Evolutionary conservation across 2,329 filamentous ascomycete genomes (phyloP), one percentile per base, ranked within the genome.

Genomic region (Xylariaceae sp.): DNA sequence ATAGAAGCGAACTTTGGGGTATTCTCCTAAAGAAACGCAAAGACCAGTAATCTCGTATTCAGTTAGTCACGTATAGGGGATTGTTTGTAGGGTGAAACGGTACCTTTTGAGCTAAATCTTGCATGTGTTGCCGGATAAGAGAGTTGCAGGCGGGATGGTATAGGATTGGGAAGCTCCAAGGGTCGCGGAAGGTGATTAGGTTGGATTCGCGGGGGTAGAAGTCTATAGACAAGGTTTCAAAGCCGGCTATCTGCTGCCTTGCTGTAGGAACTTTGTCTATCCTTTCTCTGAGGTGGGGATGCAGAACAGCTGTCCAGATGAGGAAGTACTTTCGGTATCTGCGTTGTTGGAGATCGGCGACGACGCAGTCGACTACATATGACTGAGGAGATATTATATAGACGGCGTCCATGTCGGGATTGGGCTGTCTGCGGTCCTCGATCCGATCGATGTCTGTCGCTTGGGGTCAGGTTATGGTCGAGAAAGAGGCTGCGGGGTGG

Each of bases 1-100:
- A 66, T 93, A 96, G 69, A 95, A 98, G 60, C 93, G 85, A 49
- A 98, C 88, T 55, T 87, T 86, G 6, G 93, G 93, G 60, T 94
- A 92, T 67, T 98, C 93, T 54, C 91, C 91, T n/a, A 97, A 70
- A 0, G 88, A 85, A 33, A 95, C 88, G 63, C 93, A 98, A 22
- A 96, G 76, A 22, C 88, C 86, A 3, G 88, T 86, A 53, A 94
- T 85, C 87, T 91, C 52, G 19, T 14, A 48, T 40, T 39, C n/a
- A 14, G 35, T 7, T n/a, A n/a, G n/a, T n/a, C n/a, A n/a, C n/a
- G n/a, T n/a, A n/a, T n/a, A n/a, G 37, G 32, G 22, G 34, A 20
- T 11, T 20, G 12, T 37, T 19, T 7, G 4, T 29, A 22, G 38
- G 22, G 8, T 10, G 12, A 22, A 20, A 21, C 37, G 53, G 40